Evolutionary conservation across 352 stramenopile genomes (phyloP).

Genomic region (Globisporangium nunn): DNA sequence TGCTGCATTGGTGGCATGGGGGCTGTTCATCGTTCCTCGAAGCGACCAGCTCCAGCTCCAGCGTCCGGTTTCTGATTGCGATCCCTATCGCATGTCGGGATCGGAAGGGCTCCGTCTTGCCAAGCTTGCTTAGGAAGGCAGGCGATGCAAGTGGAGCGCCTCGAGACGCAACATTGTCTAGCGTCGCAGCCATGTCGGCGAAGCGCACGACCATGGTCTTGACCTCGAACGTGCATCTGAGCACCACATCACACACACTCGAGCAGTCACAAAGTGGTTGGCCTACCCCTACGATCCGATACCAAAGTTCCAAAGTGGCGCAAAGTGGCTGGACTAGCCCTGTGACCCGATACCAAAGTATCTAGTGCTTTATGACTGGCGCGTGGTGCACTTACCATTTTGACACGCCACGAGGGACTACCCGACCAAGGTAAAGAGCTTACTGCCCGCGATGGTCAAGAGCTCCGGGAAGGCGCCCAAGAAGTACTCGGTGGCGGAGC

Average conservation of each 20-base stretch:
- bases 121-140: conserved; percentile 3
- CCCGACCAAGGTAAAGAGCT: no score
- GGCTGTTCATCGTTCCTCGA: neutral
- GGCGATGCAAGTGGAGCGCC: conserved; percentile 6
- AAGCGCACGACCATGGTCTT: neutral
- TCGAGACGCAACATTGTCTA: conserved; percentile 1
- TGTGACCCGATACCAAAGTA: no score
- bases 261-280: no score
- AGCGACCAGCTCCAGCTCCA: neutral
- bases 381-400: neutral
- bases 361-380: no score
- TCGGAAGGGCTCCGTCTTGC: neutral
- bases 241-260: neutral
- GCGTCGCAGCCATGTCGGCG: neutral
- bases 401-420: neutral
- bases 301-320: no score
- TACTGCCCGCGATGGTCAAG: conserved; percentile 21
- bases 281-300: no score
- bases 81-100: neutral
- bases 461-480: conserved; percentile 6
- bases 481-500: conserved; percentile 54
- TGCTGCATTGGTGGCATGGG: neutral
- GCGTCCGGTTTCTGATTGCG: neutral
- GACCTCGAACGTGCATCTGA: conserved; percentile 1
- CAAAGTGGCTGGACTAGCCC: no score